phyloP scores from a whole-genome alignment of 1,284 basidiomycete genomes.

The Ganoderma boninense region DNA sequence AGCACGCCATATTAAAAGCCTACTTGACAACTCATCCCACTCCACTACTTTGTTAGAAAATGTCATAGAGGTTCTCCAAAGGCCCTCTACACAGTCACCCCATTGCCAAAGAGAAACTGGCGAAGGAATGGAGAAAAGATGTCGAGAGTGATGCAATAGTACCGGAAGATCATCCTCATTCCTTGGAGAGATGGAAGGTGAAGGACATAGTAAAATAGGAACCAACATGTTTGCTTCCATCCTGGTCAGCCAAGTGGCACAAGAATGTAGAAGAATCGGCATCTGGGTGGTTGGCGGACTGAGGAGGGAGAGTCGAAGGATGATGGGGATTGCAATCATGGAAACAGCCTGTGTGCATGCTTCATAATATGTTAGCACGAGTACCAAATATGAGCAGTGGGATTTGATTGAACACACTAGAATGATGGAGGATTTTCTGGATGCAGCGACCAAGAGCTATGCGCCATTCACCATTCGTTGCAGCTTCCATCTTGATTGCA shows the following conservation, averaged over 20 bases:
- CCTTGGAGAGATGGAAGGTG: not conserved
- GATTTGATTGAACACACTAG: conserved; percentile 29
- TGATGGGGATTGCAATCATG: conserved; percentile 44
- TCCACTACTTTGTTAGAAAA: conserved; percentile 41
- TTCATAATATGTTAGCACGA: conserved; percentile 22
- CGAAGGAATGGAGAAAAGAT: conserved; percentile 46
- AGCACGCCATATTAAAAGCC: conserved; percentile 64
- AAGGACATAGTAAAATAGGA: conserved; percentile 14
- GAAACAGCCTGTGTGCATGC: conserved; percentile 40
- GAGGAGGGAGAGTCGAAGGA: conserved; percentile 51
- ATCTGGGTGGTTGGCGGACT: conserved; percentile 41
- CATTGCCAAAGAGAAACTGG: conserved; percentile 50
- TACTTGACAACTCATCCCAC: conserved; percentile 62
- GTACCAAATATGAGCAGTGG: not conserved
- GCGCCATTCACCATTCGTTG: conserved; percentile 67
- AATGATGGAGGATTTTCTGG: conserved; percentile 47
- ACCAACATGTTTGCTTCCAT: conserved; percentile 46
- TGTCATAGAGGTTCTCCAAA: conserved; percentile 67
- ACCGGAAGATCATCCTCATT: not conserved
- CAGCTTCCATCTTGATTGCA: conserved; percentile 54
- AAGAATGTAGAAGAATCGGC: conserved; percentile 44
- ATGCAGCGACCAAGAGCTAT: conserved; percentile 60
- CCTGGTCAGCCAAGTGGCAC: conserved; percentile 44
- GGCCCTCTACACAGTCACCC: conserved; percentile 60
- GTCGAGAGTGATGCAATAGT: conserved; percentile 48